Conservation (phyloP, 1,284 basidiomycete species). For the Erythrobasidium hasegawianum region DNA sequence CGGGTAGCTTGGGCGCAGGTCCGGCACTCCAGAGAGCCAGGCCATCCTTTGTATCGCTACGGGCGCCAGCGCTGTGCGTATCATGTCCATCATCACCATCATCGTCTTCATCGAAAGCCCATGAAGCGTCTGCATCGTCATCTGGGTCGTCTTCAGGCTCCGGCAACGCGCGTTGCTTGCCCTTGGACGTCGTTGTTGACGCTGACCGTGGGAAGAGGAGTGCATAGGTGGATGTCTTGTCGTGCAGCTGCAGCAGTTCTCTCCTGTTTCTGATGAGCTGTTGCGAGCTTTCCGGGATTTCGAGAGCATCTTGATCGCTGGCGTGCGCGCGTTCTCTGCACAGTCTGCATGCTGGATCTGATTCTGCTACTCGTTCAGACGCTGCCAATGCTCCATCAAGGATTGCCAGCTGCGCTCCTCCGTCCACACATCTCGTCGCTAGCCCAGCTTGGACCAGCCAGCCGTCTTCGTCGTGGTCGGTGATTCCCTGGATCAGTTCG, state of each 20-base stretch:
- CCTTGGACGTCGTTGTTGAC: neutral
- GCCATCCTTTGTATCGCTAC: neutral
- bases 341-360: conserved; percentile 8
- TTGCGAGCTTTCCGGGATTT: conserved; percentile 1
- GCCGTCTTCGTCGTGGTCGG: neutral
- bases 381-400: conserved; percentile 12
- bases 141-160: neutral
- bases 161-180: too few species aligned
- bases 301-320: conserved; percentile 7
- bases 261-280: conserved; percentile 16
- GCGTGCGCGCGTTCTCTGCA: neutral
- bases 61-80: too few species aligned
- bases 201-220: conserved; percentile 27
- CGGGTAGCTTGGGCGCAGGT: conserved; percentile 55
- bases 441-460: conserved; percentile 32
- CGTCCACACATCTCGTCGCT: conserved; percentile 6
- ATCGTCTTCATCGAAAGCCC: conserved; percentile 33
- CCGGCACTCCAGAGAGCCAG: neutral
- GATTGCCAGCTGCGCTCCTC: conserved; percentile 18
- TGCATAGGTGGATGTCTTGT: conserved; percentile 38
- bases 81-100: neutral
- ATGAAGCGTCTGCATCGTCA: conserved; percentile 36
- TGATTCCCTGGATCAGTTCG: conserved; percentile 6
- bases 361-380: conserved; percentile 14
- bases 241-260: conserved; percentile 35